Conservation (phyloP, 768 basidiomycete genomes). For the Hydnum rufescens region DNA sequence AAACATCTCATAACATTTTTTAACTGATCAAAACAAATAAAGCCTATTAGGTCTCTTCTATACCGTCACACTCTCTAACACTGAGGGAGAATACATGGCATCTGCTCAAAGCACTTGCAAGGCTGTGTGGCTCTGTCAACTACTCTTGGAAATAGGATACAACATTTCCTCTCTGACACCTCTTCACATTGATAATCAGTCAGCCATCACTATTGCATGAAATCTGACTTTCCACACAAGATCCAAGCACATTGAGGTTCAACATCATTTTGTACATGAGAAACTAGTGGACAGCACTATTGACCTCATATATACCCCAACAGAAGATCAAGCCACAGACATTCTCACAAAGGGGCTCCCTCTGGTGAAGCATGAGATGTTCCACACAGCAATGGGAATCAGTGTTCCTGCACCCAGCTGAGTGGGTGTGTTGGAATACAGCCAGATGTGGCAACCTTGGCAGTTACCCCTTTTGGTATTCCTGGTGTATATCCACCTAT, state of each 20-base stretch:
- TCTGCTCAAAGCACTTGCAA: too few relatives aligned
- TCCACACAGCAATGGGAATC: background rate
- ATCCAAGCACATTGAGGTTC: slow-evolving; percentile 22
- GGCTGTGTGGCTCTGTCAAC: too few relatives aligned
- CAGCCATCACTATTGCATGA: slow-evolving; percentile 15
- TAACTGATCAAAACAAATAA: too few relatives aligned
- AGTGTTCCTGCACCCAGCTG: background rate
- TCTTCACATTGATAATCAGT: slow-evolving; percentile 18
- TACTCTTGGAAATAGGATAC: too few relatives aligned
- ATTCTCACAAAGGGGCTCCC: slow-evolving; percentile 12
- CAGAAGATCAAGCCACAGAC: slow-evolving; percentile 13
- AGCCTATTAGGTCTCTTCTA: too few relatives aligned
- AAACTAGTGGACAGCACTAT: slow-evolving; percentile 9
- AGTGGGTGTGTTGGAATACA: slow-evolving; percentile 8
- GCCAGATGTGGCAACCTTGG: too few relatives aligned
- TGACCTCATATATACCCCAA: slow-evolving; percentile 8
- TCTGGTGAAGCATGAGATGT: background rate
- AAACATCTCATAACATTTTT: too few relatives aligned
- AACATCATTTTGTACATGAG: slow-evolving; percentile 18
- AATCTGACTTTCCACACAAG: slow-evolving; percentile 16
- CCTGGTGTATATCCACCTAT: too few relatives aligned
- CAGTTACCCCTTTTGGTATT: too few relatives aligned
- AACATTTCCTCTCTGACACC: background rate
- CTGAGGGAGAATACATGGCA: too few relatives aligned
- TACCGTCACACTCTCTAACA: too few relatives aligned